phyloP scores from a whole-genome alignment of 768 basidiomycete genomes.

The Serendipita sp. region DNA sequence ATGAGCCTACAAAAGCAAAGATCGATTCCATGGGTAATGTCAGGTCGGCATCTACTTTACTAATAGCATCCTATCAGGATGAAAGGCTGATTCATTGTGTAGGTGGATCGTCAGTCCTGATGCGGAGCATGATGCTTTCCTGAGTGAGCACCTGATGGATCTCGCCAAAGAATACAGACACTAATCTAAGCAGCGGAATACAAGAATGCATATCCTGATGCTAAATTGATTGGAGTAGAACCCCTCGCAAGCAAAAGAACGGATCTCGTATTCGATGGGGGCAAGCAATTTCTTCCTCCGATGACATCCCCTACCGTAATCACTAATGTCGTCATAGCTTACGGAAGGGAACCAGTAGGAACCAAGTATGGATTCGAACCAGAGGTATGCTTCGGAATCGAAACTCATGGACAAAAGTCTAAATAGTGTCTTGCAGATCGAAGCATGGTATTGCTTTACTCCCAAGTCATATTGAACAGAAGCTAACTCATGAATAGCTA shows the following conservation, averaged over 20 bases:
- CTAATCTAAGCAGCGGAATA: not conserved
- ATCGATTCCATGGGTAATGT: conserved; percentile 7
- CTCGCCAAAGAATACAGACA: not conserved
- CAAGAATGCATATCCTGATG: conserved; percentile 7
- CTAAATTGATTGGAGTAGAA: not conserved
- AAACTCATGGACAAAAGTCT: not conserved
- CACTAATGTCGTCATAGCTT: conserved; percentile 23
- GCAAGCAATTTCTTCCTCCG: conserved; percentile 23
- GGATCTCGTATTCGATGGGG: conserved; percentile 27
- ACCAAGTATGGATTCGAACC: conserved; percentile 68
- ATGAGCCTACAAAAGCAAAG: not conserved
- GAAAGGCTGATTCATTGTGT: not conserved
- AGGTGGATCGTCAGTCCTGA: conserved; percentile 5
- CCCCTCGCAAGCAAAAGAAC: conserved; percentile 9
- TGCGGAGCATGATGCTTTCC: conserved; percentile 1
- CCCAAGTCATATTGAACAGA: not conserved
- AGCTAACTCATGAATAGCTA: conserved; percentile 28
- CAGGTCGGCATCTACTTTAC: not conserved
- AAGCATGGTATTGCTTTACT: conserved; percentile 28
- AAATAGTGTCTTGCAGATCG: conserved; percentile 23
- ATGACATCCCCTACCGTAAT: not conserved
- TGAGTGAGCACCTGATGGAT: not conserved
- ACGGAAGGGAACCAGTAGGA: conserved; percentile 45
- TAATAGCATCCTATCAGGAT: not conserved
- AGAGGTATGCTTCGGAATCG: conserved; percentile 29